Base-by-base conservation (phyloP, 176 grass and related monocot species). In the Hsuehochloa calcarea region DNA sequence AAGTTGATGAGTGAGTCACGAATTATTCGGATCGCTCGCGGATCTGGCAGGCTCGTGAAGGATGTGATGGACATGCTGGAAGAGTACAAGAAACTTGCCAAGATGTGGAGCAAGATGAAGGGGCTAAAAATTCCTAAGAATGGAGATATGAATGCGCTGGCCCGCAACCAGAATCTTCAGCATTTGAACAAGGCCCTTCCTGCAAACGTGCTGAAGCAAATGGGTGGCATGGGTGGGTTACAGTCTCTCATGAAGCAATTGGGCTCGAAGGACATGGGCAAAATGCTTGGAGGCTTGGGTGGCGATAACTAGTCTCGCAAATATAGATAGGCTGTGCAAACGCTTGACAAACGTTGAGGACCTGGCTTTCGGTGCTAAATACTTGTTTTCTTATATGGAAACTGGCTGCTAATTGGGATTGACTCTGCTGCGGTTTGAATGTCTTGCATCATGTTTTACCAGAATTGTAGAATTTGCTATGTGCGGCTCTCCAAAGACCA, bases 41-140 rank as follows among this genome's bases (percentile, higher is more conserved):
- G 93, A 27, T 93, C 91, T 0, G 93, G 93, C 23, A 83, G 96
- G 82, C 65, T 62, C 0, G 83, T 98, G 46, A 74, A 61, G 23
- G 93, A 95, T 77, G 96, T 94, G 76, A 80, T 64, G 54, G 85
- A 92, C 49, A 95, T 95, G 96, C 77, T 94, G 10, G 91, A 98
- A 45, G 96, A 95, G 65, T 84, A 98, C 83, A 98, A 95, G 65
- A 55, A 86, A 15, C 84, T 98, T 9, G 96, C 93, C 58, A 95
- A 95, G 73, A 87, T 92, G 66, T 95, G 87, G 85, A 85, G 87
- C 68, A 93, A 98, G 77, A 83, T 98, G 85, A 92, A 92, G 85
- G 90, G 87, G 43, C 54, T 92, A 25, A 90, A 90, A 67, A 90
- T 95, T 59, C 88, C 90, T 1, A 95, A 92, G 70, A 95, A 95